Conservation (phyloP, 148 eudicot genomes). For the Cornus kousa region DNA sequence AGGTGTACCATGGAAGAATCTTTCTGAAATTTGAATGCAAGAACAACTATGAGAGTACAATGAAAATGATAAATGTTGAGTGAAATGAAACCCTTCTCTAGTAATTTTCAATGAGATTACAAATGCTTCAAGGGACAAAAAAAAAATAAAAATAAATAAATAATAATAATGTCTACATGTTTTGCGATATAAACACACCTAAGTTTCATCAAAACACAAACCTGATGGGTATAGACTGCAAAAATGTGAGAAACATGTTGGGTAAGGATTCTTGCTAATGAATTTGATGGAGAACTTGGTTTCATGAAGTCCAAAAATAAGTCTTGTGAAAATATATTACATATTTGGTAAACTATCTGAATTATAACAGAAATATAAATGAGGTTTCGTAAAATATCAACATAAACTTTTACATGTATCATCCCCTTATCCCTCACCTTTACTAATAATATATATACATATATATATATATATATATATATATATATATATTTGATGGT, state of each 20-base stretch:
- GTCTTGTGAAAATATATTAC: not conserved
- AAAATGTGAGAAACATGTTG: too few relatives aligned
- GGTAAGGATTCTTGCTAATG: too few relatives aligned
- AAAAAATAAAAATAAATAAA: too few relatives aligned
- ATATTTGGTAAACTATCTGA: not conserved
- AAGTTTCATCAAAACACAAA: too few relatives aligned
- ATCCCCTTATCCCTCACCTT: too few relatives aligned
- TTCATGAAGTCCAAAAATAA: not conserved
- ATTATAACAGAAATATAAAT: not conserved
- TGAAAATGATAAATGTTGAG: not conserved
- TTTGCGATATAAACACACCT: too few relatives aligned
- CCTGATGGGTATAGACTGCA: too few relatives aligned
- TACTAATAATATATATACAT: too few relatives aligned
- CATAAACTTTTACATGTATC: too few relatives aligned
- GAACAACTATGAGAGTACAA: not conserved
- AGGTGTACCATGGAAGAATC: not conserved
- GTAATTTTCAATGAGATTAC: not conserved
- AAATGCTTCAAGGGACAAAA: not conserved
- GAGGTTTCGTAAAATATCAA: not conserved
- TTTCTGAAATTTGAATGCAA: not conserved
- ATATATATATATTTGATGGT: too few relatives aligned
- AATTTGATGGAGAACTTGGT: not conserved
- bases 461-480: too few relatives aligned
- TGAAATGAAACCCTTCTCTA: not conserved
- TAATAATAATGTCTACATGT: too few relatives aligned